These are phyloP conservation scores for Acmispon strigosus DNA, from an alignment of 306 rosid species.

Conservation along the genomic window DNA sequence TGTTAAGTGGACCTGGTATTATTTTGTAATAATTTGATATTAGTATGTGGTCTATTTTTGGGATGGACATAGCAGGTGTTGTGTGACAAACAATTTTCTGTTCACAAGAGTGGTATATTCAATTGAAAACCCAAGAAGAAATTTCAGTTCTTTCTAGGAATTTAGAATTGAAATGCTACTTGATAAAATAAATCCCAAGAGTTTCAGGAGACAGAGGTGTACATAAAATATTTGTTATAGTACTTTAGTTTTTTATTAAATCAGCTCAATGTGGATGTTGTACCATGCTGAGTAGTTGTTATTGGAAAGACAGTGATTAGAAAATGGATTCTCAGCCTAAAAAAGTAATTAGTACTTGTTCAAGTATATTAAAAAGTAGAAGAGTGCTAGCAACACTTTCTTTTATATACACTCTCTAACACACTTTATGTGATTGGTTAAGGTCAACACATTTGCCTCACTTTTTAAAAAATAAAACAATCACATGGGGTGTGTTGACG, in stretches of 20 bases:
- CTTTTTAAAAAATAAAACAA: no score
- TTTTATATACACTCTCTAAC: no score
- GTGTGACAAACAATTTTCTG: not conserved
- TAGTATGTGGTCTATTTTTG: not conserved
- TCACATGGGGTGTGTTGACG: no score
- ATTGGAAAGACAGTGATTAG: not conserved
- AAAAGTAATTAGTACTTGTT: not conserved
- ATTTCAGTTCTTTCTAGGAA: conserved; percentile 5
- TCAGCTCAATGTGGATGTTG: not conserved
- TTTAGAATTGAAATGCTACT: not conserved
- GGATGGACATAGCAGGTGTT: not conserved
- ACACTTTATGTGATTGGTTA: no score
- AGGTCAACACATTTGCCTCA: no score
- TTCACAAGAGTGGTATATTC: conserved; percentile 4
- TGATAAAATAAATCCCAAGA: not conserved
- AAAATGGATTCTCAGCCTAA: not conserved
- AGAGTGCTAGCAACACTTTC: no score
- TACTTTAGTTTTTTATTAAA: not conserved
- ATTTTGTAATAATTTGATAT: not conserved
- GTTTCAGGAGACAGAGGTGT: not conserved
- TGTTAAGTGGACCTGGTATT: not conserved
- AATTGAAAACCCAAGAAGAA: not conserved
- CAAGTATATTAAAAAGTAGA: not conserved
- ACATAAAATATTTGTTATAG: not conserved
- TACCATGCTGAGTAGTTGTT: not conserved